Evolutionary conservation across 805 yeast genomes (phyloP), one percentile per base, ranked within the genome.

Genomic region (Teunomyces funiuensis): DNA sequence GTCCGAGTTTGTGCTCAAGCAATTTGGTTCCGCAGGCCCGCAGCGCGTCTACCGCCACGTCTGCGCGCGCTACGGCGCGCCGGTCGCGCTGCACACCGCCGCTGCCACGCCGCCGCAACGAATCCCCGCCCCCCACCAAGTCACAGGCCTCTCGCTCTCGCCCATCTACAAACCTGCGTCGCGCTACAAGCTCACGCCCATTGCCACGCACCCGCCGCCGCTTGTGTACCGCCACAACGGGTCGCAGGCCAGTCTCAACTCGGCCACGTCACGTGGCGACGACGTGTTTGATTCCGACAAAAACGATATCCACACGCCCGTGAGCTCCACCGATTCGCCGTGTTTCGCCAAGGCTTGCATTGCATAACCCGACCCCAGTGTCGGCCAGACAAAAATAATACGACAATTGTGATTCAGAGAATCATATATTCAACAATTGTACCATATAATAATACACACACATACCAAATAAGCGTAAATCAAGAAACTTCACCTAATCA

Each of bases 221-320:
- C 13, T 31, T n/a, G 13, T 33, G 14, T 57, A 53, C 39, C 55
- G 50, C 13, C 50, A 46, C 39, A 62, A 58, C 41, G 49, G 39
- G 37, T 59, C 63, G 45, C 60, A 53, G 42, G 54, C 53, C 23
- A 63, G 68, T 42, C 43, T 63, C 27, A 57, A 50, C 41, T 57
- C 63, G 17, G 44, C 57, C 11, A 43, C 44, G 15, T 42, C 46
- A 29, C 36, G 43, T 13, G 50, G 43, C 29, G 43, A 42, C 17
- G 52, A 48, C 36, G 48, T 59, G 5, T 61, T 60, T 41, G 66
- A 62, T 40, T 37, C 41, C 16, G 66, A 58, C 27, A 46, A 45
- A 34, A 40, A 47, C 31, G 62, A 60, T 3, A 52, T 54, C 9
- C 45, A 54, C 6, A 65, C 71, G 26, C 72, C 72, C n/a, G 46